Conservation (phyloP, 805 yeast genomes). For the Metschnikowia corniflorae region DNA sequence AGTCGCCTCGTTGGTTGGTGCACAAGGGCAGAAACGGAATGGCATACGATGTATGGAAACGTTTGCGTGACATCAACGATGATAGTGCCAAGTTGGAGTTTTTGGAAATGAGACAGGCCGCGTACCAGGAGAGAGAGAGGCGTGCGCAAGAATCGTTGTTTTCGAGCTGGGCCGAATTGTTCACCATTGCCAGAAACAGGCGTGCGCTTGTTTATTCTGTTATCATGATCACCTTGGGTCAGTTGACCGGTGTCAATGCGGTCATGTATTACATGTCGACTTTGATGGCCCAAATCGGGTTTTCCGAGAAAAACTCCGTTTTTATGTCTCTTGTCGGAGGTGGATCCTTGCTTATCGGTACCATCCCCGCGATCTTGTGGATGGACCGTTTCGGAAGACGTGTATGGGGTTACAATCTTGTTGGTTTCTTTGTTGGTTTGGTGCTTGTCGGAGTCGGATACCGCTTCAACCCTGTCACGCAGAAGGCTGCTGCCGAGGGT, state of each 20-base stretch:
- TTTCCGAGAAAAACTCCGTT: constrained; percentile 47
- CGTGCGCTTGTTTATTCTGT: constrained; percentile 57
- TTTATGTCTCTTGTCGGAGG: constrained; percentile 71
- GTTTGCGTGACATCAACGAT: constrained; percentile 47
- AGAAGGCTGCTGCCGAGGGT: constrained; percentile 48
- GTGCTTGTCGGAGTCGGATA: constrained; percentile 59
- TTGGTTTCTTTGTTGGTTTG: constrained; percentile 59
- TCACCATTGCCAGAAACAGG: constrained; percentile 55
- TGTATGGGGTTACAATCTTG: constrained; percentile 55
- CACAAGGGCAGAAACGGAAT: constrained; percentile 50
- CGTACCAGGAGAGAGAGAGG: constrained; percentile 43
- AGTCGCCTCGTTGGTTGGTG: constrained; percentile 58
- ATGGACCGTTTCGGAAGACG: constrained; percentile 58
- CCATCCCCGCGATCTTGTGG: constrained; percentile 60
- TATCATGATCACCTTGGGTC: constrained; percentile 58
- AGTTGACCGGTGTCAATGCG: constrained; percentile 66
- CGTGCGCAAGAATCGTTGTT: constrained; percentile 30
- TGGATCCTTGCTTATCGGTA: constrained; percentile 57
- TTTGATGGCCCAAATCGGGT: constrained; percentile 54
- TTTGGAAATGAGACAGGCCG: constrained; percentile 53
- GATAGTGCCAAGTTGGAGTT: constrained; percentile 49
- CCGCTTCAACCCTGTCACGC: constrained; percentile 37
- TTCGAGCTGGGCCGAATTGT: constrained; percentile 48
- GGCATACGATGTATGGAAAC: constrained; percentile 54
- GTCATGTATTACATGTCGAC: constrained; percentile 63